These are phyloP conservation scores for Entelexis sorbosivorans DNA, from an alignment of 1,139 yeast species.

Conservation along the genomic window DNA sequence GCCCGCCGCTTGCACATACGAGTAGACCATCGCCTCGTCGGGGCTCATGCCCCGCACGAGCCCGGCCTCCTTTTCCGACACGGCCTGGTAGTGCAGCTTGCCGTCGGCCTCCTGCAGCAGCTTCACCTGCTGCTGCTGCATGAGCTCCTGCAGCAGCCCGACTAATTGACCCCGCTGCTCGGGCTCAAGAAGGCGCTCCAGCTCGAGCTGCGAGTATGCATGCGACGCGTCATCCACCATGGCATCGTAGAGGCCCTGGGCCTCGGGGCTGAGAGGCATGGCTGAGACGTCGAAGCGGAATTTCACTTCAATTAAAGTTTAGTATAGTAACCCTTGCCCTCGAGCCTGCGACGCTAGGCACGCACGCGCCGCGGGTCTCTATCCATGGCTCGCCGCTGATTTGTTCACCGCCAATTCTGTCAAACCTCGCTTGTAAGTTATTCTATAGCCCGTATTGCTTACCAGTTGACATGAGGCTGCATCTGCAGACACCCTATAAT, in stretches of 20 bases:
- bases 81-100: slow-evolving; percentile 63
- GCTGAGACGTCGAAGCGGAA: background rate
- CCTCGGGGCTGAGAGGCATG: slow-evolving; percentile 13
- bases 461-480: too few species aligned
- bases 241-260: slow-evolving; percentile 39
- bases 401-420: too few species aligned
- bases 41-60: slow-evolving; percentile 57
- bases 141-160: slow-evolving; percentile 51
- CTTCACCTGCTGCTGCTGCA: slow-evolving; percentile 44
- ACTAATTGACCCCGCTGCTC: slow-evolving; percentile 37
- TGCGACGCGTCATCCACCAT: slow-evolving; percentile 44
- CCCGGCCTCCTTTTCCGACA: slow-evolving; percentile 29
- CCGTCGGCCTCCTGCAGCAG: slow-evolving; percentile 49
- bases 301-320: background rate
- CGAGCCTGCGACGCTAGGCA: background rate
- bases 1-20: slow-evolving; percentile 83
- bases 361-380: too few species aligned
- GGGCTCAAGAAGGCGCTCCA: slow-evolving; percentile 37
- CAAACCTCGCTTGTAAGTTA: too few species aligned
- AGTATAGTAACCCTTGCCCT: background rate
- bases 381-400: too few species aligned
- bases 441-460: too few species aligned
- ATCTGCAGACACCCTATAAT: too few species aligned
- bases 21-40: slow-evolving; percentile 87
- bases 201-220: slow-evolving; percentile 48